A percentile compares a stretch with the other conserved stretches of the same genome.
Conservation (phyloP, 208 protist species). For the Blechomonas ayalai region DNA sequence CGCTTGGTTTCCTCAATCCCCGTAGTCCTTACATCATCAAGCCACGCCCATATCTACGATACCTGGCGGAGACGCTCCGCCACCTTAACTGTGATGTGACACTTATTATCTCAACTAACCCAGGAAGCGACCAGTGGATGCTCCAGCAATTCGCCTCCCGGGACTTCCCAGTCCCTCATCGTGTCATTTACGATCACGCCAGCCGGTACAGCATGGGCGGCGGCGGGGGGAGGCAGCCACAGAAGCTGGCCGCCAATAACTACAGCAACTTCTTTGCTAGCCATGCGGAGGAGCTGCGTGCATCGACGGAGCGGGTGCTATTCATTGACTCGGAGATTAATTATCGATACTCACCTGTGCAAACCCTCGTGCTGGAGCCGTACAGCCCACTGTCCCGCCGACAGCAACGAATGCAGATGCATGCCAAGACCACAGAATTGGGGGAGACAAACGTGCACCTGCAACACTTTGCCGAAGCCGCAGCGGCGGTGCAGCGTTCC, state of each 20-base stretch:
- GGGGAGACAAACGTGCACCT: too few relatives aligned
- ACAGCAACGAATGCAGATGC: too few relatives aligned
- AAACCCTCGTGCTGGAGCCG: slow-evolving; percentile 62
- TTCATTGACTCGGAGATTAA: slow-evolving; percentile 82
- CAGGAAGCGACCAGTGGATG: slow-evolving; percentile 11
- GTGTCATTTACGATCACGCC: slow-evolving; percentile 33
- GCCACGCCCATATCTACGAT: slow-evolving; percentile 61
- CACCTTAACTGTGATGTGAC: slow-evolving; percentile 62
- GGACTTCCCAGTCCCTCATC: slow-evolving; percentile 44
- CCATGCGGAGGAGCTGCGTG: slow-evolving; percentile 21
- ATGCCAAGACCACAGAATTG: too few relatives aligned
- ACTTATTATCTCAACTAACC: slow-evolving; percentile 25
- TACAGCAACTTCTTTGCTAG: slow-evolving; percentile 51
- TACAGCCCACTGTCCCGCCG: slow-evolving; percentile 44
- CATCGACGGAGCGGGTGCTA: slow-evolving; percentile 38
- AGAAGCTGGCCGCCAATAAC: slow-evolving; percentile 30
- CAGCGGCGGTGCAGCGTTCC: too few relatives aligned
- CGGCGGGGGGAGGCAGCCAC: slow-evolving; percentile 11
- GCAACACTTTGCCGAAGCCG: too few relatives aligned
- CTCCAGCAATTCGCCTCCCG: slow-evolving; percentile 22
- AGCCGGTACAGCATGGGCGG: slow-evolving; percentile 2
- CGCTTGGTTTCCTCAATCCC: slow-evolving; percentile 41
- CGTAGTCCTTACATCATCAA: slow-evolving; percentile 20
- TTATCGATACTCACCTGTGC: slow-evolving; percentile 57
- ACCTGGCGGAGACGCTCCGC: slow-evolving; percentile 54